Base-by-base conservation (phyloP, 2,329 filamentous ascomycete genomes). In the Teratosphaeria destructans region DNA sequence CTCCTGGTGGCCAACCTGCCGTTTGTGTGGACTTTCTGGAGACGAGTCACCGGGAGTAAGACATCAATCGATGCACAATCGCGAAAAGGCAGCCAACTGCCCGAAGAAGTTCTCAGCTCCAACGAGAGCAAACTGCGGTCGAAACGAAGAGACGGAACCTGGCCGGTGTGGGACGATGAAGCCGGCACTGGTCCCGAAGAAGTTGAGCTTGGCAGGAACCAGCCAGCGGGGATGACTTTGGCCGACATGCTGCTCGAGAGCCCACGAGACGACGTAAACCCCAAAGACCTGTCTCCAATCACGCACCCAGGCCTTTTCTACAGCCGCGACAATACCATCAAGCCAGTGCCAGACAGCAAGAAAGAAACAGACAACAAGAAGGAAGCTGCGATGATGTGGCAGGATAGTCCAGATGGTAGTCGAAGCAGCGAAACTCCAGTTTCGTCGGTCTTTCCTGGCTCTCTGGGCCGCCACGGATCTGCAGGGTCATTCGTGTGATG, bases 1-100 rank as follows among this genome's bases (percentile, higher is more conserved):
- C 76, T 86, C 49, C 77, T 84, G 55, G 82, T 85, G 16, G 78
- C 82, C 32, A 86, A 86, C 61, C 74, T 86, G 5, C 83, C 83
- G 0, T 80, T 85, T 55, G 80, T 78, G 62, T 85, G 82, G 78
- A 79, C 81, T 0, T 73, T 85, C 23, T 74, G 84, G 34, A 78
- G 81, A 26, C 63, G 63, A 53, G 34, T 69, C 8, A 57, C 59
- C 52, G 75, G 77, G 8, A 60, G 80, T 59, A 64, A 62, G 35
- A 61, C 60, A 2, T 39, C 60, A 3, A 57, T 57, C 5, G 57
- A 55, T 12, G 64, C 57, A 3, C 26, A 52, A 10, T 59, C 60
- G 14, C 19, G 58, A 8, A 52, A 58, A 43, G 49, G 14, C 35
- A 62, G 57, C 53, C 34, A 29, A n/a, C 11, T 23, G 16, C 37